phyloP scores from a whole-genome alignment of 768 basidiomycete genomes.

The Strobilomyces dryophilus region DNA sequence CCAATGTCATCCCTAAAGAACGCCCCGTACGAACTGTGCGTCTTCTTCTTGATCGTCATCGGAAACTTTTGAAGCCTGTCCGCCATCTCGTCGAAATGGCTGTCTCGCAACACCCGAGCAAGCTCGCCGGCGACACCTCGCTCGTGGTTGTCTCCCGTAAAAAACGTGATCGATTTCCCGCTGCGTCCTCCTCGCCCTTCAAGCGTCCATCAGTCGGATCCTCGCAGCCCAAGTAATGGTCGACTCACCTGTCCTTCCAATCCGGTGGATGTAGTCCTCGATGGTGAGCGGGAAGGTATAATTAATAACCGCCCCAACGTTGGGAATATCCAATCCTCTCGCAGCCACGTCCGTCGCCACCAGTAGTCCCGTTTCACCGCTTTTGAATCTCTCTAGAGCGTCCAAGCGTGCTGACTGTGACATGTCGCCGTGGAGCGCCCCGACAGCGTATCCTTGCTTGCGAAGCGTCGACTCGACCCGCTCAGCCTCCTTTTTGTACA shows the following conservation, averaged over 20 bases:
- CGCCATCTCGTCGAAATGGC: slow-evolving; percentile 53
- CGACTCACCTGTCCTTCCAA: slow-evolving; percentile 78
- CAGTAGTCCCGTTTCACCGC: slow-evolving; percentile 69
- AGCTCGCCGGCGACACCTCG: slow-evolving; percentile 87
- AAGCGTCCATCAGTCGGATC: background rate
- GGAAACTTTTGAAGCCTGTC: slow-evolving; percentile 74
- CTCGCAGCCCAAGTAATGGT: background rate
- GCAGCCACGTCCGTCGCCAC: slow-evolving; percentile 99
- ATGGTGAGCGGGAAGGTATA: slow-evolving; percentile 98
- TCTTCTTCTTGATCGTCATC: slow-evolving; percentile 96
- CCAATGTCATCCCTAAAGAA: slow-evolving; percentile 67
- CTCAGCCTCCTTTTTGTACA: slow-evolving; percentile 97
- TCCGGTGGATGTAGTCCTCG: slow-evolving; percentile 89
- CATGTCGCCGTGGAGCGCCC: slow-evolving; percentile 88
- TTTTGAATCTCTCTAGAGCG: slow-evolving; percentile 83
- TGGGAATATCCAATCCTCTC: slow-evolving; percentile 94
- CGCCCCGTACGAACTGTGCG: slow-evolving; percentile 85
- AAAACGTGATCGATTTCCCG: slow-evolving; percentile 91
- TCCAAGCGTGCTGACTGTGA: slow-evolving; percentile 80
- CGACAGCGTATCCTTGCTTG: slow-evolving; percentile 72
- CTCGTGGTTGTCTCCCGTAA: slow-evolving; percentile 90
- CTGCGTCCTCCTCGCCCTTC: slow-evolving; percentile 83
- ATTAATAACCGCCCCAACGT: slow-evolving; percentile 91
- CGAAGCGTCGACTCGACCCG: slow-evolving; percentile 80
- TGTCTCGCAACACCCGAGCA: slow-evolving; percentile 75